These are phyloP conservation scores for Aspergillus udagawae DNA, from an alignment of 2,329 filamentous ascomycete genomes.

Conservation along the genomic window DNA sequence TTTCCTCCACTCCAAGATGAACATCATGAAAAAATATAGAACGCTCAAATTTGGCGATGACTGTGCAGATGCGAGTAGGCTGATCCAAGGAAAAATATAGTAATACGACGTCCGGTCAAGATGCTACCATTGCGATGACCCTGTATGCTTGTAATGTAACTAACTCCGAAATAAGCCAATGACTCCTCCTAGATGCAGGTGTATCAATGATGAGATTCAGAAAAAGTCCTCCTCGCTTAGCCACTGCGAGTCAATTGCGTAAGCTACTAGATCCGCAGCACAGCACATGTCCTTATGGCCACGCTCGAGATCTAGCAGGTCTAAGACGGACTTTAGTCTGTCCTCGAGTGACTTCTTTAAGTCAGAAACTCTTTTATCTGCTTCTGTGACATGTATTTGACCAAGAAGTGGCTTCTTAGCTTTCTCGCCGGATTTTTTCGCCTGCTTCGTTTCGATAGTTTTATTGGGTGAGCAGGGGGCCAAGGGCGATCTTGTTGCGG, in stretches of 20 bases:
- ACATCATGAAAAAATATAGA: background rate
- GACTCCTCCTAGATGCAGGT: background rate
- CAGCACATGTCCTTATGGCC: slow-evolving; percentile 41
- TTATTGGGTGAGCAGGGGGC: slow-evolving; percentile 31
- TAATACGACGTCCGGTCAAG: background rate
- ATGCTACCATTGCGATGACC: background rate
- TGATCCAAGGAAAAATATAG: background rate
- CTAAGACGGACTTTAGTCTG: slow-evolving; percentile 29
- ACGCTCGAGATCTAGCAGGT: slow-evolving; percentile 35
- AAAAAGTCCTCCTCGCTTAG: slow-evolving; percentile 38
- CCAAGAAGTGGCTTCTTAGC: slow-evolving; percentile 1
- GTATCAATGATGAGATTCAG: slow-evolving; percentile 6
- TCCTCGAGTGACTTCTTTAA: slow-evolving; percentile 29
- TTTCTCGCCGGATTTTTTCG: slow-evolving; percentile 1
- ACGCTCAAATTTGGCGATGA: background rate
- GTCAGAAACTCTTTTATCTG: slow-evolving; percentile 14
- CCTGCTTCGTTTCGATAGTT: slow-evolving; percentile 3
- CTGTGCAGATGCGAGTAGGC: background rate
- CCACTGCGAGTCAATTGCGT: slow-evolving; percentile 42
- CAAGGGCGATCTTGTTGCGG: slow-evolving; percentile 26
- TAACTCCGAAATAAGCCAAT: background rate
- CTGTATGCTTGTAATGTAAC: background rate
- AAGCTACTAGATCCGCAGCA: slow-evolving; percentile 41
- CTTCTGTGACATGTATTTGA: slow-evolving; percentile 8
- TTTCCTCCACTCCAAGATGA: background rate